phyloP scores from a whole-genome alignment of 176 grass and related monocot genomes.

The Stipa capillata region DNA sequence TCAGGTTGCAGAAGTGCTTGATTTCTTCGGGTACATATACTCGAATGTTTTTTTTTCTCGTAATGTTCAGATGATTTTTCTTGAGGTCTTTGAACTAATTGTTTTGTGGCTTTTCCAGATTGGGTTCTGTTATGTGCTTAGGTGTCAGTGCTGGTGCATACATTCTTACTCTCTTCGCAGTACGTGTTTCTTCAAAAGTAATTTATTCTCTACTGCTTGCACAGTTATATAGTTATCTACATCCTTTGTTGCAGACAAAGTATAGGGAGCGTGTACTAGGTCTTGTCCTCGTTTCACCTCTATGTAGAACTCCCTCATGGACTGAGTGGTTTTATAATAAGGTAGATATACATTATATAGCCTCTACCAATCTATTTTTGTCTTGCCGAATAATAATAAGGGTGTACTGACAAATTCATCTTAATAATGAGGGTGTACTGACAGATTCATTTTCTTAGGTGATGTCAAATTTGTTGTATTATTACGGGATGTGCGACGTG shows the following conservation, averaged over 20 bases:
- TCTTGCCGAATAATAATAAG: neutral
- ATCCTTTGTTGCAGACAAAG: constrained; percentile 53
- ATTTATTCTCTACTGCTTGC: constrained; percentile 5
- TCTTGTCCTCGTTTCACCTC: constrained; percentile 86
- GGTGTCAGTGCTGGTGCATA: constrained; percentile 93
- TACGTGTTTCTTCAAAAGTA: constrained; percentile 38
- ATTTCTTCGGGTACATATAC: constrained; percentile 84
- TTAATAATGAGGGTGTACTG: constrained; percentile 15
- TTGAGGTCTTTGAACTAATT: neutral
- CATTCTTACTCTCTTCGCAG: constrained; percentile 93
- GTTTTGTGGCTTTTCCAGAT: constrained; percentile 28
- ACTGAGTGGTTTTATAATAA: constrained; percentile 94
- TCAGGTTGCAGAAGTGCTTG: constrained; percentile 80
- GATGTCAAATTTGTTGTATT: constrained; percentile 91
- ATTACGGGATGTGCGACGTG: constrained; percentile 90
- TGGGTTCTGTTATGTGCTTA: constrained; percentile 95
- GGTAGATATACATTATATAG: constrained; percentile 28
- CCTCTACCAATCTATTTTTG: neutral
- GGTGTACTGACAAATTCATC: constrained; percentile 7
- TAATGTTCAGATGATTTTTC: neutral
- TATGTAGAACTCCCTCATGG: constrained; percentile 92
- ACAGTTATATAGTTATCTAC: neutral
- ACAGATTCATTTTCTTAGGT: constrained; percentile 38
- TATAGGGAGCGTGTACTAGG: constrained; percentile 81
- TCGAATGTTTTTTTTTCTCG: neutral